A percentile compares a stretch with the other conserved stretches of the same genome.
Evolutionary conservation across 108 stramenopile species (phyloP).

Genomic region (Fistulifera solaris): DNA sequence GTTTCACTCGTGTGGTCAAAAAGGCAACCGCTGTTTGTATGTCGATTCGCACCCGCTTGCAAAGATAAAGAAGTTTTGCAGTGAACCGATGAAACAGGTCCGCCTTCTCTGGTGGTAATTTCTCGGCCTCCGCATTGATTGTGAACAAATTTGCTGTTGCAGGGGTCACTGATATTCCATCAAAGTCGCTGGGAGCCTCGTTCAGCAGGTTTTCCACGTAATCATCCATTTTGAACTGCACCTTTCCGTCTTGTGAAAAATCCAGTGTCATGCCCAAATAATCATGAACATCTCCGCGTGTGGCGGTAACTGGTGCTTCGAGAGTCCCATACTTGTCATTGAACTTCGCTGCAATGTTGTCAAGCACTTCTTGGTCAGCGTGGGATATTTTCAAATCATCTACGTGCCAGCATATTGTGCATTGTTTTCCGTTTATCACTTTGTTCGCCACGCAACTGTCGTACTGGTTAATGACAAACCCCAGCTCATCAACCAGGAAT

Average conservation of each 20-base stretch:
- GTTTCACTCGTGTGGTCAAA: conserved; percentile 23
- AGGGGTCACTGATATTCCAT: conserved; percentile 14
- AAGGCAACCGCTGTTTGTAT: conserved; percentile 24
- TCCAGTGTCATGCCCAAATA: conserved; percentile 31
- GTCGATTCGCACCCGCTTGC: conserved; percentile 22
- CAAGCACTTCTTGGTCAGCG: conserved; percentile 6
- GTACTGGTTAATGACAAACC: conserved; percentile 26
- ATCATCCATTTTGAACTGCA: conserved; percentile 15
- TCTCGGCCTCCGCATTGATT: background rate
- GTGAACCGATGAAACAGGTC: conserved; percentile 24
- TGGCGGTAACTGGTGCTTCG: background rate
- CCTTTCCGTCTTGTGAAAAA: conserved; percentile 11
- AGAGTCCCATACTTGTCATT: background rate
- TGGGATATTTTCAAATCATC: conserved; percentile 44
- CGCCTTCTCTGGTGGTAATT: background rate
- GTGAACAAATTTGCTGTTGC: conserved; percentile 21
- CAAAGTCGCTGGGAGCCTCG: background rate
- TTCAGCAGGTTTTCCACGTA: too few relatives aligned
- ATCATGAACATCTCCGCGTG: conserved; percentile 8
- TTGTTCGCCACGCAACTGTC: conserved; percentile 36
- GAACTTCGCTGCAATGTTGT: background rate
- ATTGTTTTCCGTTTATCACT: conserved; percentile 25
- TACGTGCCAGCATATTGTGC: conserved; percentile 32
- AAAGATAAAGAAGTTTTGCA: conserved; percentile 21
- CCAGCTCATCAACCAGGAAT: conserved; percentile 7